phyloP scores from a whole-genome alignment of 192 early-diverging fungal species.

The Phlyctochytrium planicorne region DNA sequence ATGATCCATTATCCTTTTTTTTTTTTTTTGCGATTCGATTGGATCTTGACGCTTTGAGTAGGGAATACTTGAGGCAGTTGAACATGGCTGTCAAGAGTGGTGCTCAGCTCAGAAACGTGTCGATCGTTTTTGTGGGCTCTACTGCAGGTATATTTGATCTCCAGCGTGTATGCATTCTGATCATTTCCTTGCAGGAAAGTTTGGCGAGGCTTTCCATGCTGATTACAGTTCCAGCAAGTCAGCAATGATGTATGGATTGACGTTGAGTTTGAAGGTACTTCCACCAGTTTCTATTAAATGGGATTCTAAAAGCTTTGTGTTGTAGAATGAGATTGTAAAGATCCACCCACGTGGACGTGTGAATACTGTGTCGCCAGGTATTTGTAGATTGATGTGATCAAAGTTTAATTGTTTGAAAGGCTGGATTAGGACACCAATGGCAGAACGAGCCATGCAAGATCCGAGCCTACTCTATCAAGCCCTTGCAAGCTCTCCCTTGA shows the following conservation, averaged over 20 bases:
- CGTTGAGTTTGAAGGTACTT: conserved; percentile 30
- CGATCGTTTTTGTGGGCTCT: conserved; percentile 43
- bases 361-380: conserved; percentile 48
- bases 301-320: neutral
- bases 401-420: conserved; percentile 5
- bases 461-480: conserved; percentile 47
- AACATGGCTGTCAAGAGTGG: conserved; percentile 11
- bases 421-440: conserved; percentile 66
- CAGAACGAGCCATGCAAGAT: conserved; percentile 46
- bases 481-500: conserved; percentile 54
- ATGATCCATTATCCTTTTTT: too few species aligned
- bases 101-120: conserved; percentile 3
- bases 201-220: conserved; percentile 56
- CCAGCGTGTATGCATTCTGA: too few species aligned
- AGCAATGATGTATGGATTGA: conserved; percentile 53
- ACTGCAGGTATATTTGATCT: too few species aligned
- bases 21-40: too few species aligned
- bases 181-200: too few species aligned
- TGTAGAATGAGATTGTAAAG: conserved; percentile 59
- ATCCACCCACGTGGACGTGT: conserved; percentile 52
- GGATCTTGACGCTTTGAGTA: too few species aligned
- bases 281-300: neutral
- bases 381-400: neutral
- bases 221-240: conserved; percentile 52
- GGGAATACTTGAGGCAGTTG: conserved; percentile 31